Evolutionary conservation across 2,329 filamentous ascomycete genomes (phyloP).

Genomic region (Celoporthe dispersa): DNA sequence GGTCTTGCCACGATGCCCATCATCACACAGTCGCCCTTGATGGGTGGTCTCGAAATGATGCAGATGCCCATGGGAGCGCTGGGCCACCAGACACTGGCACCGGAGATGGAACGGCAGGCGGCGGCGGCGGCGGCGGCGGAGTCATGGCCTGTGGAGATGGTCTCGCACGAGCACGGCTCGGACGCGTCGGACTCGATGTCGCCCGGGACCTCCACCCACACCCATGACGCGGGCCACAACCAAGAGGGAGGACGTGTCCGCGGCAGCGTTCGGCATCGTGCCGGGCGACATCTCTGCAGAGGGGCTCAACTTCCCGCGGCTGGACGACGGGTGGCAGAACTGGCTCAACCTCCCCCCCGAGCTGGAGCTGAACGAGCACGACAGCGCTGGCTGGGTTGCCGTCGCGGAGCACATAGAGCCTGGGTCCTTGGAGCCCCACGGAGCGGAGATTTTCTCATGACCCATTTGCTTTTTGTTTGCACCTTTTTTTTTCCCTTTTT

Average conservation of each 20-base stretch:
- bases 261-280: not conserved
- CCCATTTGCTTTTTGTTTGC: not conserved
- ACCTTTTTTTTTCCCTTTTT: not conserved
- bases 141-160: slow-evolving; percentile 15
- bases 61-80: not conserved
- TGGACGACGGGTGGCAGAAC: slow-evolving; percentile 20
- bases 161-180: slow-evolving; percentile 3
- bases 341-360: slow-evolving; percentile 17
- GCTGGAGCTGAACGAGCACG: slow-evolving; percentile 5
- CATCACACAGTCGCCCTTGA: not conserved
- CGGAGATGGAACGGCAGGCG: not conserved
- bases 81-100: not conserved
- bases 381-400: not conserved
- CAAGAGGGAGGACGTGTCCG: not conserved
- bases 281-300: slow-evolving; percentile 11
- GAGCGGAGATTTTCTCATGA: not conserved
- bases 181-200: slow-evolving; percentile 7
- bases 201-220: slow-evolving; percentile 2
- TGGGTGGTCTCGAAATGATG: not conserved
- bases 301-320: slow-evolving; percentile 17
- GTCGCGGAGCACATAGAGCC: slow-evolving; percentile 12
- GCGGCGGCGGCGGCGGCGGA: not conserved
- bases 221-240: not conserved
- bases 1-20: slow-evolving; percentile 12
- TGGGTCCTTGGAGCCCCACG: not conserved